Percentiles rank a stretch among this genome's conserved stretches.
These are phyloP conservation scores for Colletotrichum sp. DNA, from an alignment of 2,329 filamentous ascomycete genomes.

Conservation along the genomic window DNA sequence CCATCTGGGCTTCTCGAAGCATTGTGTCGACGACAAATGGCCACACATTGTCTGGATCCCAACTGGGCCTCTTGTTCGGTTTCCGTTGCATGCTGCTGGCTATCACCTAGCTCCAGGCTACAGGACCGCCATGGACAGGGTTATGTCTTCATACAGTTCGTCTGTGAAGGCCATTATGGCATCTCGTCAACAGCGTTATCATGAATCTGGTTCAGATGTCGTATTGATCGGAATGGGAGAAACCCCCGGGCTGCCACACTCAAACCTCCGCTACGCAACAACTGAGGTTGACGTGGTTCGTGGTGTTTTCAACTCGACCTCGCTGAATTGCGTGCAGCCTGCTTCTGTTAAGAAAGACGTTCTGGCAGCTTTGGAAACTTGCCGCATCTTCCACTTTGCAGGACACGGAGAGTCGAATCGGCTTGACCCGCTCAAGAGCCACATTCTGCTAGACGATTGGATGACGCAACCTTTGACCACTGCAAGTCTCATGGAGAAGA, in stretches of 20 bases:
- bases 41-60: constrained; percentile 39
- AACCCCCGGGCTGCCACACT: neutral
- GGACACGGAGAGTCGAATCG: constrained; percentile 33
- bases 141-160: constrained; percentile 42
- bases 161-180: constrained; percentile 37
- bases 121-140: constrained; percentile 35
- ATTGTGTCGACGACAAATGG: neutral
- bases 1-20: constrained; percentile 25
- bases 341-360: constrained; percentile 24
- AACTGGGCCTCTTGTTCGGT: constrained; percentile 29
- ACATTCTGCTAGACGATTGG: constrained; percentile 11
- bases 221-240: constrained; percentile 34
- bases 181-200: neutral
- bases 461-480: constrained; percentile 14
- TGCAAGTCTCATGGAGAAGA: constrained; percentile 11
- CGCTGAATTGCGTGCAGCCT: neutral
- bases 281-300: constrained; percentile 24
- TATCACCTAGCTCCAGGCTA: constrained; percentile 23
- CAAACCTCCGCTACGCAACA: constrained; percentile 19
- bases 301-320: constrained; percentile 1
- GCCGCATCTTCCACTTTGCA: constrained; percentile 46
- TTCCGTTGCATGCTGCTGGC: constrained; percentile 40
- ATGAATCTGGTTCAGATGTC: neutral
- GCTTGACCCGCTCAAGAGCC: constrained; percentile 14
- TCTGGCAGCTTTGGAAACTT: constrained; percentile 24